Evolutionary conservation across 2,329 filamentous ascomycete species (phyloP).

Genomic region (Epichloe gansuensis): DNA sequence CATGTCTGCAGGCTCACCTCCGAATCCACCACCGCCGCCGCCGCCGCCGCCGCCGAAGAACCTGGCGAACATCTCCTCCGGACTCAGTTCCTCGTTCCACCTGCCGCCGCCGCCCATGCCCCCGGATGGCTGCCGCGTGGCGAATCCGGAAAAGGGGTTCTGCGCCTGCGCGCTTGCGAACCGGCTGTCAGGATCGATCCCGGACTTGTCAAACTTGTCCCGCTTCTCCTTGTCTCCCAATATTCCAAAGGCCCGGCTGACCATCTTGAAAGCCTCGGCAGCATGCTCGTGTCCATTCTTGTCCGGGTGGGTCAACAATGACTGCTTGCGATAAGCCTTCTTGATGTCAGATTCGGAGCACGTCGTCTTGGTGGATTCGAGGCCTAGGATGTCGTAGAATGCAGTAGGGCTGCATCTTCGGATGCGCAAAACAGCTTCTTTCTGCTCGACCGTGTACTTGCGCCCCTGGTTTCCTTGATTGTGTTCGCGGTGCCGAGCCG

Average conservation of each 20-base stretch:
- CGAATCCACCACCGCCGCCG: conserved; percentile 45
- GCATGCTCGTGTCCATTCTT: conserved; percentile 95
- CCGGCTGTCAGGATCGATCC: conserved; percentile 81
- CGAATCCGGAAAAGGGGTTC: conserved; percentile 53
- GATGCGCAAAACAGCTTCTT: conserved; percentile 81
- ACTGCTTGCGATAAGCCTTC: conserved; percentile 93
- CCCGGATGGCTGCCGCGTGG: conserved; percentile 28
- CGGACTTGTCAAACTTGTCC: conserved; percentile 74
- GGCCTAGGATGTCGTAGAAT: conserved; percentile 87
- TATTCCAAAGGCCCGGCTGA: conserved; percentile 84
- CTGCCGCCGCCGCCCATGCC: conserved; percentile 41
- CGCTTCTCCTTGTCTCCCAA: conserved; percentile 83
- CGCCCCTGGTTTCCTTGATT: conserved; percentile 66
- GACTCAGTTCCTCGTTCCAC: conserved; percentile 87
- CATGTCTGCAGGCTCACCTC: conserved; percentile 19
- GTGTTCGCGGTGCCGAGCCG: conserved; percentile 46
- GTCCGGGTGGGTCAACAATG: conserved; percentile 89
- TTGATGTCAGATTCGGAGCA: conserved; percentile 80
- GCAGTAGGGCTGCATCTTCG: conserved; percentile 71
- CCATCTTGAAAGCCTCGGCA: conserved; percentile 98
- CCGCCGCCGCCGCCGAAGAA: conserved; percentile 82
- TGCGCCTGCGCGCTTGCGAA: conserved; percentile 53
- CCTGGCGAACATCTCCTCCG: conserved; percentile 91
- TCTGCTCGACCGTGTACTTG: conserved; percentile 79
- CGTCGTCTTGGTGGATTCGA: conserved; percentile 50